phyloP scores from a whole-genome alignment of 306 rosid genomes.

The Casuarina glauca region DNA sequence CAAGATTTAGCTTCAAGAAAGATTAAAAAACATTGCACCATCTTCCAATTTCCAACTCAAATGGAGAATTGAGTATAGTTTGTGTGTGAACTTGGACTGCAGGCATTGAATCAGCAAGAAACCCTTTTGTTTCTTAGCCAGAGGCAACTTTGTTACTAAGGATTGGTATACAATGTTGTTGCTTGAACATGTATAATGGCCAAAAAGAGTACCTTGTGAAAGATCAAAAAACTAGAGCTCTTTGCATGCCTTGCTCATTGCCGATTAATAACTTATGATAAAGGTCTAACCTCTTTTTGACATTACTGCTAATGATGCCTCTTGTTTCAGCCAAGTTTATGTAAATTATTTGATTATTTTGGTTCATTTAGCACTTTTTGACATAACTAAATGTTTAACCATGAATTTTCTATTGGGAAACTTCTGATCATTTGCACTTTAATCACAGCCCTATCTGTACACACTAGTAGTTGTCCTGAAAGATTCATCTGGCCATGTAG shows the following conservation, averaged over 20 bases:
- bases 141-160: neutral
- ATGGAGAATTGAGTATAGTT: neutral
- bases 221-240: neutral
- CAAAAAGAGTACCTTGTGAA: neutral
- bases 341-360: neutral
- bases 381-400: neutral
- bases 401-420: conserved; percentile 11
- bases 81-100: neutral
- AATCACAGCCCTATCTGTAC: conserved; percentile 77
- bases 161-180: neutral
- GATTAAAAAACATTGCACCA: neutral
- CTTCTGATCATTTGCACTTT: conserved; percentile 29
- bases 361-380: conserved; percentile 9
- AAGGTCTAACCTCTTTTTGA: neutral
- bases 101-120: neutral
- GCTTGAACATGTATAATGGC: neutral
- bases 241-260: neutral
- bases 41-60: neutral
- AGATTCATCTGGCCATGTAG: conserved; percentile 64
- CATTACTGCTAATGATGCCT: neutral
- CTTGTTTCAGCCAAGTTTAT: neutral
- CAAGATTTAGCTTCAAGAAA: neutral
- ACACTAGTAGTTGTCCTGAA: conserved; percentile 72
- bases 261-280: neutral
- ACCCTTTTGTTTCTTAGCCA: neutral